Conservation (phyloP, 2,329 filamentous ascomycete species). For the Pseudogymnoascus sp. region DNA sequence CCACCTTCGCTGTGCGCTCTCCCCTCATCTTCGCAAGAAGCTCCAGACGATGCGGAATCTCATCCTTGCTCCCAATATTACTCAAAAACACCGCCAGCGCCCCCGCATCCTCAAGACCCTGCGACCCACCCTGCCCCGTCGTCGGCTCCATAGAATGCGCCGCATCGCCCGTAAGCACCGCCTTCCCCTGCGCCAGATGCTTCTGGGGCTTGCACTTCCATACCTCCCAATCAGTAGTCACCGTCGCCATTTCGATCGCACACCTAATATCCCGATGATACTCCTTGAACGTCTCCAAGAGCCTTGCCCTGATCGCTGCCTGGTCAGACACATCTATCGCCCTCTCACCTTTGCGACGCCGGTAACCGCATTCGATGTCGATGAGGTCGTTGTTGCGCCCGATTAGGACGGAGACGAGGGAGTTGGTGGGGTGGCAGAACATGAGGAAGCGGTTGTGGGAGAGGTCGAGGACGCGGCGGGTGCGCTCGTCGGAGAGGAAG, state of each 20-base stretch:
- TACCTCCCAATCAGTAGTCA: conserved; percentile 1
- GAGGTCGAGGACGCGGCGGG: neutral
- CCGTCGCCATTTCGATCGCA: neutral
- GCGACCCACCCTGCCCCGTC: conserved; percentile 30
- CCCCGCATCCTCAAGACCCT: conserved; percentile 32
- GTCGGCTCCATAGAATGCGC: conserved; percentile 33
- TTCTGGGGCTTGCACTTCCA: neutral
- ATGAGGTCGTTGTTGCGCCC: neutral
- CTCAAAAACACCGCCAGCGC: conserved; percentile 23
- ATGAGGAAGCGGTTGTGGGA: neutral
- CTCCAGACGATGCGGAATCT: conserved; percentile 22
- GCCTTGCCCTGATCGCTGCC: conserved; percentile 13
- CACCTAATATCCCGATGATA: conserved; percentile 18
- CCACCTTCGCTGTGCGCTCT: conserved; percentile 1
- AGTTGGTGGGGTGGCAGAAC: neutral
- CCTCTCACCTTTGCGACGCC: neutral
- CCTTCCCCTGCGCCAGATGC: conserved; percentile 20
- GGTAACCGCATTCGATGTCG: neutral
- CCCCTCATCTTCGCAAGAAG: conserved; percentile 4
- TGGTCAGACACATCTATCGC: neutral
- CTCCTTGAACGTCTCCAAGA: conserved; percentile 22
- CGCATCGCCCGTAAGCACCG: conserved; percentile 32
- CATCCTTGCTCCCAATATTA: neutral
- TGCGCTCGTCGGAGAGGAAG: neutral
- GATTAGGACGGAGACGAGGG: neutral